Percentiles rank a stretch among this genome's conserved stretches.
phyloP scores from a whole-genome alignment of 148 eudicot genomes.

The Linanthus parryae region DNA sequence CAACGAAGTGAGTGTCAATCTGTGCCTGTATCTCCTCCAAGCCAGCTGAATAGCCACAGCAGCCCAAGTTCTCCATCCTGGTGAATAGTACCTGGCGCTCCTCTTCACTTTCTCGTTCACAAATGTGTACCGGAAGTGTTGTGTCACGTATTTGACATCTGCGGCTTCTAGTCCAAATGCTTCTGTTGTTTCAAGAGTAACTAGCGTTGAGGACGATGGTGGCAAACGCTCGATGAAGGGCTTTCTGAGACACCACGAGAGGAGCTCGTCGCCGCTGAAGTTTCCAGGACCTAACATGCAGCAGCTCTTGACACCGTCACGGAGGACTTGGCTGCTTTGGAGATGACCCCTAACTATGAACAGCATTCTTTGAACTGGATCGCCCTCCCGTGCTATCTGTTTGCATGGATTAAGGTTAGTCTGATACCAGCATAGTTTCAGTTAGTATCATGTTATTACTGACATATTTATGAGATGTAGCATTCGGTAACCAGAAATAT shows the following conservation, averaged over 20 bases:
- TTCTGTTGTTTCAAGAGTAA: conserved; percentile 84
- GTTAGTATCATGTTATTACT: too few species aligned
- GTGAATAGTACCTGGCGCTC: conserved; percentile 90
- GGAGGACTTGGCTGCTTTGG: conserved; percentile 70
- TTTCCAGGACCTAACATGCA: conserved; percentile 97
- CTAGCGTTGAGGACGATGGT: conserved; percentile 69
- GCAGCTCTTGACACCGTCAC: conserved; percentile 71
- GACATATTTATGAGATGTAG: too few species aligned
- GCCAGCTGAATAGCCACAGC: conserved; percentile 89
- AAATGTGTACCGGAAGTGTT: conserved; percentile 89
- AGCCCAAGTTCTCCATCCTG: conserved; percentile 98
- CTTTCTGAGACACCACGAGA: conserved; percentile 81
- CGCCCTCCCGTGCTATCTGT: conserved; percentile 84
- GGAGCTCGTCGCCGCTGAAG: conserved; percentile 88
- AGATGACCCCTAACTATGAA: conserved; percentile 88
- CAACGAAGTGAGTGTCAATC: conserved; percentile 70
- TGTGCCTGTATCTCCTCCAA: conserved; percentile 82
- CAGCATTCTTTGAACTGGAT: conserved; percentile 85
- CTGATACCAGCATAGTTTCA: too few species aligned
- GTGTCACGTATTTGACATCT: conserved; percentile 83
- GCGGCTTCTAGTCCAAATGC: conserved; percentile 84
- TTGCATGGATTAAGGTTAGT: too few species aligned
- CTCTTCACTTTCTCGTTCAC: conserved; percentile 81
- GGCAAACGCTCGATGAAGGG: conserved; percentile 80
- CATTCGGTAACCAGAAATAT: too few species aligned